Percentiles rank a stretch among this genome's conserved stretches.
phyloP scores from a whole-genome alignment of 129 eudicot genomes.

The Centrapalus pauciflorus region DNA sequence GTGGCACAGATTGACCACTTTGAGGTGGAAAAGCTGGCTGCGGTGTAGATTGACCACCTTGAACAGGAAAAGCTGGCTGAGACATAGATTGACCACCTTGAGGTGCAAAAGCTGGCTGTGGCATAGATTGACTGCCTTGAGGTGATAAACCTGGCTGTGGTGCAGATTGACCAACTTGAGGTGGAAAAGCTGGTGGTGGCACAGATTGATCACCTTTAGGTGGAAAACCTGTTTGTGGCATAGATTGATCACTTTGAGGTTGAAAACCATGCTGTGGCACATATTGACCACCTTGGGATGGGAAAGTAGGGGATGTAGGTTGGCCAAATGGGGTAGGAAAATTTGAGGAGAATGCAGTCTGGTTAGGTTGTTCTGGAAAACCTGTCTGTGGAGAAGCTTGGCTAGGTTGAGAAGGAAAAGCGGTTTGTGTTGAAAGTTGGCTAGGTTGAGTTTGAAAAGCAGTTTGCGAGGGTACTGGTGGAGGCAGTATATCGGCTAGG shows the following conservation, averaged over 20 bases:
- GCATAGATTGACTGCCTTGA: background rate
- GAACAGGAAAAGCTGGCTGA: background rate
- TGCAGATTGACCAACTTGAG: background rate
- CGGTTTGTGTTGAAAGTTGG: slow-evolving; percentile 15
- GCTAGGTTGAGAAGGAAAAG: slow-evolving; percentile 11
- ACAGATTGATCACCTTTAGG: background rate
- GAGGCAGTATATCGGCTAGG: slow-evolving; percentile 94
- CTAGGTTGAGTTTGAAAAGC: slow-evolving; percentile 30
- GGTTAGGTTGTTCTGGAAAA: slow-evolving; percentile 25
- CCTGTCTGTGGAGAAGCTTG: slow-evolving; percentile 16
- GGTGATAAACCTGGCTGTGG: background rate
- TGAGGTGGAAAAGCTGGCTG: background rate
- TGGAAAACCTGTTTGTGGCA: background rate
- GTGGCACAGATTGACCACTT: no score
- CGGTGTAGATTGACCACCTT: slow-evolving; percentile 5
- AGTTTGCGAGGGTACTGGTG: slow-evolving; percentile 28
- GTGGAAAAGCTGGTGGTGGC: background rate
- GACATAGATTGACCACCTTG: slow-evolving; percentile 1
- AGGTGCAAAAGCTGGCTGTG: slow-evolving; percentile 6
- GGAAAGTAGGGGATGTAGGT: slow-evolving; percentile 12
- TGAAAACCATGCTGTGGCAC: background rate
- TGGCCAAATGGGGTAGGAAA: slow-evolving; percentile 33
- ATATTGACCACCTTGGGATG: background rate
- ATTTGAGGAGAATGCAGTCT: slow-evolving; percentile 9
- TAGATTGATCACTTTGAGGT: background rate